These are phyloP conservation scores for Diaporthe aspalathi DNA, from an alignment of 2,329 filamentous ascomycete genomes.

Conservation along the genomic window DNA sequence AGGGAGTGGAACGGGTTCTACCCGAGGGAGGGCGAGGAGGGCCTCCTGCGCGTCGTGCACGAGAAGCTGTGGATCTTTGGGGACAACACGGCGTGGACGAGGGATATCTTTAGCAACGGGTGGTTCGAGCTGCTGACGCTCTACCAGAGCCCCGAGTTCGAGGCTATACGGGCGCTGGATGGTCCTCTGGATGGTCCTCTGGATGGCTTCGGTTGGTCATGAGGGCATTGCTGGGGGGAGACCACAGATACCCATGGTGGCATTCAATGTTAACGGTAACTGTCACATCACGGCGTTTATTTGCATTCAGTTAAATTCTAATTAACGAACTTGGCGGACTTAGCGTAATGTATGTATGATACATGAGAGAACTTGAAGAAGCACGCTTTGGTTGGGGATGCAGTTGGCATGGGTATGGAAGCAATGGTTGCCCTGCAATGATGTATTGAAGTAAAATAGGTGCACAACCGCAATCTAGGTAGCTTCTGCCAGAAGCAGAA, in stretches of 20 bases:
- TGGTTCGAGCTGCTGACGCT: slow-evolving; percentile 34
- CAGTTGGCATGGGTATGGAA: no score
- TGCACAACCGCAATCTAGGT: no score
- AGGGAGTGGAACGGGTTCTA: slow-evolving; percentile 38
- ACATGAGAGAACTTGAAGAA: no score
- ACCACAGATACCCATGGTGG: not conserved
- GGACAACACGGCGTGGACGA: slow-evolving; percentile 30
- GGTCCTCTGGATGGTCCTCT: not conserved
- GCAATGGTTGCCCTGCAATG: no score
- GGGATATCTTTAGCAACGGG: slow-evolving; percentile 29
- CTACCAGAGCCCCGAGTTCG: slow-evolving; percentile 36
- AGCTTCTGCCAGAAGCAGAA: not conserved
- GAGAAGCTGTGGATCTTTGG: slow-evolving; percentile 38
- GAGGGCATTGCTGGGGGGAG: not conserved
- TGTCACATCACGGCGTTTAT: no score
- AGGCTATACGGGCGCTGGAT: slow-evolving; percentile 31
- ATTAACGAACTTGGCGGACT: not conserved
- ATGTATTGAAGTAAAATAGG: no score
- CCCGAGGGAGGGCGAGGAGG: slow-evolving; percentile 31
- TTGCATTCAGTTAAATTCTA: not conserved
- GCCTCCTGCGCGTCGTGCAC: slow-evolving; percentile 31
- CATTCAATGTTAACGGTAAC: no score
- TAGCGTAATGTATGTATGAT: not conserved
- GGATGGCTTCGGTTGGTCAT: not conserved
- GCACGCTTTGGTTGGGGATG: no score